Evolutionary conservation across 331 rosid species (phyloP).

Genomic region (Cydonia oblonga): DNA sequence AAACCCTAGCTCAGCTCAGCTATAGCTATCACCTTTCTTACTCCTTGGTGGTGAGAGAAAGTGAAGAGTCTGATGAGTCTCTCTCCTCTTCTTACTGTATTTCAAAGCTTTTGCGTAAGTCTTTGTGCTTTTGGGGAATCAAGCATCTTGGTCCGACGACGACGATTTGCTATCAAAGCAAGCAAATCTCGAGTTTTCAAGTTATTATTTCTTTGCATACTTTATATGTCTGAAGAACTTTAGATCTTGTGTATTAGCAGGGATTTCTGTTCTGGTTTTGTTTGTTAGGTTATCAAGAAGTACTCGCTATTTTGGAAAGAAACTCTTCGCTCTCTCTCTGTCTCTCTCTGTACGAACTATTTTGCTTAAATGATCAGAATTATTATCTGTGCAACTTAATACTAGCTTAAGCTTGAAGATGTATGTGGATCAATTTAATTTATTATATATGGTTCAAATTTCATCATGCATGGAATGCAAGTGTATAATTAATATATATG

Average conservation of each 20-base stretch:
- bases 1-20: constrained; percentile 2
- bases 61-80: neutral
- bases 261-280: neutral
- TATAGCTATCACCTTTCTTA: neutral
- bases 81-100: neutral
- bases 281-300: neutral
- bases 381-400: neutral
- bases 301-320: neutral
- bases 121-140: constrained; percentile 49
- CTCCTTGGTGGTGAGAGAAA: neutral
- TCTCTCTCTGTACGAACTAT: neutral
- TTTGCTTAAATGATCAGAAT: neutral
- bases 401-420: too few relatives aligned
- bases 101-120: neutral
- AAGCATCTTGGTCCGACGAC: constrained; percentile 83
- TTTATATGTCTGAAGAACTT: neutral
- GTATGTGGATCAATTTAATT: too few relatives aligned
- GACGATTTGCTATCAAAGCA: constrained; percentile 29
- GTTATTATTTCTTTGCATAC: neutral
- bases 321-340: neutral
- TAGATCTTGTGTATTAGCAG: neutral
- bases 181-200: constrained; percentile 29
- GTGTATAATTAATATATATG: too few relatives aligned
- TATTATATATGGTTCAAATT: too few relatives aligned
- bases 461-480: too few relatives aligned